Conservation (phyloP, 2,329 filamentous ascomycete species). For the Botrytis porri region DNA sequence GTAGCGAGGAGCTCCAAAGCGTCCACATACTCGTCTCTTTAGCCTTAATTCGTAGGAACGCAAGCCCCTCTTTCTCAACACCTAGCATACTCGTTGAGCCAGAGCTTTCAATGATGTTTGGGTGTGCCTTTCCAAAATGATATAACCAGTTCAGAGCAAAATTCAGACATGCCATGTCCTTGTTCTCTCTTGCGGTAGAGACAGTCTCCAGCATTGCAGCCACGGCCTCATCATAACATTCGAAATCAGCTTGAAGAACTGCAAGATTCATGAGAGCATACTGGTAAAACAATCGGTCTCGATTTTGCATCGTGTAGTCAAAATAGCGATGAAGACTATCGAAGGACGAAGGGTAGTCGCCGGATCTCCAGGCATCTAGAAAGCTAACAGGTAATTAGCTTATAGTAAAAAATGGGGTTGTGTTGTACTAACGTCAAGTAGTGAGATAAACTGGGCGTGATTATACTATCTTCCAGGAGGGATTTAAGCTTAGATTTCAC, state of each 20-base stretch:
- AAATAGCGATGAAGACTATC: conserved; percentile 93
- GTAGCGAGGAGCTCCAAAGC: conserved; percentile 75
- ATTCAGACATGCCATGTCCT: conserved; percentile 88
- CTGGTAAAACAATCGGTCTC: conserved; percentile 84
- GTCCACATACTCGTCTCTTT: conserved; percentile 84
- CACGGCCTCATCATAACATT: conserved; percentile 85
- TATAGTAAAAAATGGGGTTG: not conserved
- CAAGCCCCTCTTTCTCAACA: conserved; percentile 75
- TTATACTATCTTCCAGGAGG: conserved; percentile 63
- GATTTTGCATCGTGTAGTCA: conserved; percentile 88
- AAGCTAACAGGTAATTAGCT: conserved; percentile 54
- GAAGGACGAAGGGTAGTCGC: conserved; percentile 85
- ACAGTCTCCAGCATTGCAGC: conserved; percentile 93
- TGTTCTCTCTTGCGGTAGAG: conserved; percentile 88
- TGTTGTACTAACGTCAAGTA: conserved; percentile 60
- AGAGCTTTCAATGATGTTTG: conserved; percentile 66
- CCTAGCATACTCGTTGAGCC: conserved; percentile 72
- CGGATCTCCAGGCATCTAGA: conserved; percentile 86
- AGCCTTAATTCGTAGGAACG: conserved; percentile 81
- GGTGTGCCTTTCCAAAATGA: conserved; percentile 85
- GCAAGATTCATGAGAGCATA: conserved; percentile 92
- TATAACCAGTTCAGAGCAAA: conserved; percentile 96
- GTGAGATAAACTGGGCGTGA: conserved; percentile 71
- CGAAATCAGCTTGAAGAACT: conserved; percentile 92
- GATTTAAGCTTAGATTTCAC: conserved; percentile 69